A percentile compares a stretch with the other conserved stretches of the same genome.
Conservation (phyloP, 73 alveolate species). For the Durusdinium trenchii region DNA sequence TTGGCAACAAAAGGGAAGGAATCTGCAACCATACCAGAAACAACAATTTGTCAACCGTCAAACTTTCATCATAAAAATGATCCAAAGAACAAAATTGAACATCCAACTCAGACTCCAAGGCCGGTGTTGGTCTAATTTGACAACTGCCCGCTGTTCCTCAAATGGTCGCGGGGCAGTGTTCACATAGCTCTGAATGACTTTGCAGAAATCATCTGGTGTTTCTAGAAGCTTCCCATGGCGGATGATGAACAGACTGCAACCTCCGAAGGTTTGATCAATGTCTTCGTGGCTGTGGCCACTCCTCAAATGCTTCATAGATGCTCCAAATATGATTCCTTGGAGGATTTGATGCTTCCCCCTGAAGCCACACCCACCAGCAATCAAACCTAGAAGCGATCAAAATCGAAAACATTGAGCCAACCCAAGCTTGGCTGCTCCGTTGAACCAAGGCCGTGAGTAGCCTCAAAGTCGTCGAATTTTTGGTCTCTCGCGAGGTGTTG, state of each 20-base stretch:
- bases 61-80: not conserved
- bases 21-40: not conserved
- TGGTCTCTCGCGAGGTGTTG: not conserved
- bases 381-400: too few relatives aligned
- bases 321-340: not conserved
- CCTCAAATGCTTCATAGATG: not conserved
- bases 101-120: not conserved
- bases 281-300: conserved; percentile 40
- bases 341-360: too few relatives aligned
- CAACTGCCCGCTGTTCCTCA: not conserved
- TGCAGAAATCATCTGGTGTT: not conserved
- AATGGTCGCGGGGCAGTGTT: not conserved
- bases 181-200: not conserved
- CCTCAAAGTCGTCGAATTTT: not conserved
- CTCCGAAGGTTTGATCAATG: conserved; percentile 29
- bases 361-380: too few relatives aligned
- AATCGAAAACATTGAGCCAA: not conserved
- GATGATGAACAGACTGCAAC: not conserved
- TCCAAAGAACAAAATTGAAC: not conserved
- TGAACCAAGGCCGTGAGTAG: not conserved
- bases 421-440: not conserved
- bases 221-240: not conserved
- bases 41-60: not conserved
- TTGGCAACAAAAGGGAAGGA: not conserved
- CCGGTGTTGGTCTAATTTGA: conserved; percentile 6